These are phyloP conservation scores for Cairneyella variabilis DNA, from an alignment of 495 filamentous ascomycete genomes.

Conservation along the genomic window DNA sequence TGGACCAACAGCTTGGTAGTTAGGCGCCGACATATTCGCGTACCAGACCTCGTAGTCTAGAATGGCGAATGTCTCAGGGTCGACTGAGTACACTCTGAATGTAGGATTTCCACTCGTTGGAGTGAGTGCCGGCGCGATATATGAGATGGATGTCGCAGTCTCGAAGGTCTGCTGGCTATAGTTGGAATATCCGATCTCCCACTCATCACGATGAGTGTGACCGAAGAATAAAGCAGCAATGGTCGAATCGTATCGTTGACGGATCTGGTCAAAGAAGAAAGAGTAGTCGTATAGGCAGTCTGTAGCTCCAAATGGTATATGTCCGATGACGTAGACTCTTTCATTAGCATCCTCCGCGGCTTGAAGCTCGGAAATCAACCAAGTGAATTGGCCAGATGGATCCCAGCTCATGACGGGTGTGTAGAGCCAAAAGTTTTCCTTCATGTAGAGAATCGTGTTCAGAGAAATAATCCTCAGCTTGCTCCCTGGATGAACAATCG, in stretches of 20 bases:
- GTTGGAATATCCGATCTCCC: slow-evolving; percentile 47
- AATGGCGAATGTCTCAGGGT: slow-evolving; percentile 50
- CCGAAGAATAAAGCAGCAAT: slow-evolving; percentile 53
- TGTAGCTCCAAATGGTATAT: neutral
- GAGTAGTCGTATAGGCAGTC: neutral
- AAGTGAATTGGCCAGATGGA: neutral
- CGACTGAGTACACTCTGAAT: slow-evolving; percentile 53
- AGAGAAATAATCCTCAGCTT: neutral
- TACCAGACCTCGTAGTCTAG: slow-evolving; percentile 42
- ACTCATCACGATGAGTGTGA: slow-evolving; percentile 52
- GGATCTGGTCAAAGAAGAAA: slow-evolving; percentile 46
- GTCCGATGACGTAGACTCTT: neutral
- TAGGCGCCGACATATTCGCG: slow-evolving; percentile 41
- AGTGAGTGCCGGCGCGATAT: slow-evolving; percentile 48
- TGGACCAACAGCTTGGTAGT: slow-evolving; percentile 37
- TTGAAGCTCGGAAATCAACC: neutral
- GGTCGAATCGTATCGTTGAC: slow-evolving; percentile 44
- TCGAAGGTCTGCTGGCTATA: slow-evolving; percentile 30
- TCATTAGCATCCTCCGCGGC: neutral
- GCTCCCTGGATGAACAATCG: neutral
- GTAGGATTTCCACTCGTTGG: slow-evolving; percentile 47
- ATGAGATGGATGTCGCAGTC: slow-evolving; percentile 41
- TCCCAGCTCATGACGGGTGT: neutral
- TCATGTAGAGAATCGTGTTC: neutral
- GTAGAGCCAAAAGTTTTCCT: neutral